Evolutionary conservation across 768 basidiomycete species (phyloP), one percentile per base, ranked within the genome.

Genomic region (Leccinum incarnatum): DNA sequence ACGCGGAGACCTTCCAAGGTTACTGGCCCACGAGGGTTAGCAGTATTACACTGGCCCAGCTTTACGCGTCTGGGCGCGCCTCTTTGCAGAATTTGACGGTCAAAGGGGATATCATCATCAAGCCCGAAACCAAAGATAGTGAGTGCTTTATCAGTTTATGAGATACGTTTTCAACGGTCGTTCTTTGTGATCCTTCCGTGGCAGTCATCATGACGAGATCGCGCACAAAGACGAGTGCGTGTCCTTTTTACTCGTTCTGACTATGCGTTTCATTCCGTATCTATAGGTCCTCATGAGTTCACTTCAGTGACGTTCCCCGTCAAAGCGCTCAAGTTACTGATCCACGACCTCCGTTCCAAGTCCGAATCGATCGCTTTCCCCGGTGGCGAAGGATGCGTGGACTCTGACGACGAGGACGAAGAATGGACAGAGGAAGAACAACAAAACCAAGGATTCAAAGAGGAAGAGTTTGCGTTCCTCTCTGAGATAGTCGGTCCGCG

Each of bases 131-230:
- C 29, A 83, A 84, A 64, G 81, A 95, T 73, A 88, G 93, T 95
- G 72, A 79, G 89, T 74, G 1, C 9, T 14, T 61, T 59, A 55
- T 54, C 53, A 53, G 53, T 62, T 40, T 17, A 55, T 56, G 46
- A 53, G 45, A 49, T 56, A 40, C 29, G 45, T 62, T 61, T 66
- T 62, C 40, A 51, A 69, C 46, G 54, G 32, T 47, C 50, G 51
- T 57, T 52, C 55, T 34, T 66, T 72, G 60, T 70, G 57, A 49
- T 54, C 62, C 64, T 68, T 65, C 65, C 57, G 57, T 55, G 58
- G 60, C 70, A 96, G 94, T 93, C 67, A 98, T 98, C 73, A 93
- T 98, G 91, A 98, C 97, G 51, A 85, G 97, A 61, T 96, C 96
- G 32, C 82, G 85, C 67, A 92, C 97, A 53, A 91, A 86, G 77